These are phyloP conservation scores for Tetrapisispora pingtungensis DNA, from an alignment of 805 yeast genomes.

Conservation along the genomic window DNA sequence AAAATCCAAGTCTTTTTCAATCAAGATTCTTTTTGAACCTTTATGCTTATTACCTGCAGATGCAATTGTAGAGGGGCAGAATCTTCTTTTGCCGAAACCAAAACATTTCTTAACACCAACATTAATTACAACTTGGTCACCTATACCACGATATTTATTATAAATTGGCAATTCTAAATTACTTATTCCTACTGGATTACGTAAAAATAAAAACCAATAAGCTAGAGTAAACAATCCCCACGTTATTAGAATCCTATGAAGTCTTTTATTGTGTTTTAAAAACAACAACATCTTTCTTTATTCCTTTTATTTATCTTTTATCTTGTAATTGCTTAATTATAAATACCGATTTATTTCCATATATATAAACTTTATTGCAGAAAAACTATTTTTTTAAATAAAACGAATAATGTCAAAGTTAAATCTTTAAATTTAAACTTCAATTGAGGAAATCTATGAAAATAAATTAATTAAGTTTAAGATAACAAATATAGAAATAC, in stretches of 20 bases:
- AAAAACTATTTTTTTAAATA: too few species aligned
- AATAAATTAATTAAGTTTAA: too few species aligned
- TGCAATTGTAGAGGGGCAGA: not conserved
- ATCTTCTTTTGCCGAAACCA: not conserved
- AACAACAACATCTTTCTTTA: too few species aligned
- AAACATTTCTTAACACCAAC: constrained; percentile 2
- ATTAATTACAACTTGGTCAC: not conserved
- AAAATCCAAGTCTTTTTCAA: constrained; percentile 1
- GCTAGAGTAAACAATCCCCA: not conserved
- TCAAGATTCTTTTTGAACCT: not conserved
- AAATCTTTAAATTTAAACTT: too few species aligned
- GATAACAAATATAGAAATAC: too few species aligned
- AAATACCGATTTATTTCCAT: too few species aligned
- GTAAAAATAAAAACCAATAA: not conserved
- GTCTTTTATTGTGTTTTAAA: not conserved
- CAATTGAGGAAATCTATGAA: too few species aligned
- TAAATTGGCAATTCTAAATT: not conserved
- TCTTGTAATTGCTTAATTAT: too few species aligned
- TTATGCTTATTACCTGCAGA: not conserved
- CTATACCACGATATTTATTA: not conserved
- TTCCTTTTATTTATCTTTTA: too few species aligned
- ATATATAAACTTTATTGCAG: too few species aligned
- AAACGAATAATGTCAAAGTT: too few species aligned
- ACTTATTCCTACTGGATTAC: not conserved
- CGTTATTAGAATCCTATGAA: not conserved